Evolutionary conservation across 352 stramenopile species (phyloP).

Genomic region (Globisporangium cylindrosporum): DNA sequence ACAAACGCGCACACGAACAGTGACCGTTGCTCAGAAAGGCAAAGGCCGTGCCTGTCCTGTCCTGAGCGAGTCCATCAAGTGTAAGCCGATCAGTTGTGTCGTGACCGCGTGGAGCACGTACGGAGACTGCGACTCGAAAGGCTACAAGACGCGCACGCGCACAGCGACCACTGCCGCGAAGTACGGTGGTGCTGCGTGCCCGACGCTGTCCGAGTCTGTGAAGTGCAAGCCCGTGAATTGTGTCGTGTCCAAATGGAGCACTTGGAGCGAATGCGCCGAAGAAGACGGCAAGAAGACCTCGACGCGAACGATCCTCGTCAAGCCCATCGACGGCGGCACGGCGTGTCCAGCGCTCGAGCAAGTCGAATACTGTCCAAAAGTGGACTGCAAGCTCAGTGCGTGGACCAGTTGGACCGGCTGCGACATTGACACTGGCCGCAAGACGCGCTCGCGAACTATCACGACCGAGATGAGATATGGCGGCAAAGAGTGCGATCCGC

Average conservation of each 20-base stretch:
- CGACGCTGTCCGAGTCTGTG: constrained; percentile 41
- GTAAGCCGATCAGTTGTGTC: constrained; percentile 41
- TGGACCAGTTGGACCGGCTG: constrained; percentile 29
- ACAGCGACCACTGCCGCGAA: constrained; percentile 22
- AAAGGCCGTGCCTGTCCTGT: constrained; percentile 26
- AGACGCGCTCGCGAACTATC: constrained; percentile 21
- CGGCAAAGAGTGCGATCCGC: constrained; percentile 12
- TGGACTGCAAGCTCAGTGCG: constrained; percentile 45
- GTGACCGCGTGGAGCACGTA: constrained; percentile 52
- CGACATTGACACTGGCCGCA: constrained; percentile 20
- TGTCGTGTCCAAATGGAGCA: constrained; percentile 47
- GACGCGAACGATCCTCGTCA: constrained; percentile 33
- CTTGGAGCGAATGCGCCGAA: constrained; percentile 31
- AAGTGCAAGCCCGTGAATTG: constrained; percentile 56
- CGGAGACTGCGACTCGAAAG: constrained; percentile 31
- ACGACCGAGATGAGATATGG: constrained; percentile 8
- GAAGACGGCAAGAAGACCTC: constrained; percentile 33
- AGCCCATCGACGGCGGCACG: constrained; percentile 31
- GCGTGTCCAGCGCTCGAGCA: constrained; percentile 45
- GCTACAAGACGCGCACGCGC: constrained; percentile 40
- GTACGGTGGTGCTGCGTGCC: constrained; percentile 39
- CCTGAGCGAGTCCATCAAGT: constrained; percentile 35
- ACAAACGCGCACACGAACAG: constrained; percentile 28
- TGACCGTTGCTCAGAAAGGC: constrained; percentile 23
- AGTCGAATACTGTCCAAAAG: constrained; percentile 32